Base-by-base conservation (phyloP, 1,284 basidiomycete genomes). In the Trichosporon ovoides region DNA sequence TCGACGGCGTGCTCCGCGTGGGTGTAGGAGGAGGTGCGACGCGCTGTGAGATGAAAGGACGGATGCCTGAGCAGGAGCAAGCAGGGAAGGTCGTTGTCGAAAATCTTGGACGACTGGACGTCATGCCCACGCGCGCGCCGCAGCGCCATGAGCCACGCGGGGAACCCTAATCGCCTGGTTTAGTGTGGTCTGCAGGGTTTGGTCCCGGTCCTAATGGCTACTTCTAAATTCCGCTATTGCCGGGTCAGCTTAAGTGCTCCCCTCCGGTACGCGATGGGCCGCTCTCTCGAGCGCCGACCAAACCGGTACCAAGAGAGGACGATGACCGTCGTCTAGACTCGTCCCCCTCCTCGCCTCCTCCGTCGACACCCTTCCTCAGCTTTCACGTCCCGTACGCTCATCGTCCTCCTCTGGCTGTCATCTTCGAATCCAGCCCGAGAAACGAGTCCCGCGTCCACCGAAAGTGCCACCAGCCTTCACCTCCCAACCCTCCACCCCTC, bases 1-100 rank as follows among this genome's bases (percentile, higher is more conserved):
- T 28, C 13, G 43, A 24, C 43, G 6, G 43, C 38, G 50, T 34
- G 49, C 36, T 50, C 43, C 35, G 7, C 20, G 28, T 38, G 16
- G 14, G 18, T 31, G 40, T 28, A 48, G 38, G 4, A 10, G 20
- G 22, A 34, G 18, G 22, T 24, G n/a, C n/a, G n/a, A n/a, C n/a
- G n/a, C n/a, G n/a, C n/a, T n/a, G n/a, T n/a, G n/a, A n/a, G n/a
- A n/a, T n/a, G n/a, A n/a, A n/a, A n/a, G n/a, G n/a, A n/a, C n/a
- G n/a, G n/a, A n/a, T n/a, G n/a, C n/a, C n/a, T n/a, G n/a, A n/a
- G n/a, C n/a, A n/a, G n/a, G n/a, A n/a, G n/a, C n/a, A n/a, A n/a
- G 24, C 6, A 20, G 55, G 43, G 43, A 36, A 37, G 31, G n/a
- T 40, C 37, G 43, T 55, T 49, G 34, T 52, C 50, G 36, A 56